These are phyloP conservation scores for Penstemon barbatus DNA, from an alignment of 257 asterid genomes.

Conservation along the genomic window DNA sequence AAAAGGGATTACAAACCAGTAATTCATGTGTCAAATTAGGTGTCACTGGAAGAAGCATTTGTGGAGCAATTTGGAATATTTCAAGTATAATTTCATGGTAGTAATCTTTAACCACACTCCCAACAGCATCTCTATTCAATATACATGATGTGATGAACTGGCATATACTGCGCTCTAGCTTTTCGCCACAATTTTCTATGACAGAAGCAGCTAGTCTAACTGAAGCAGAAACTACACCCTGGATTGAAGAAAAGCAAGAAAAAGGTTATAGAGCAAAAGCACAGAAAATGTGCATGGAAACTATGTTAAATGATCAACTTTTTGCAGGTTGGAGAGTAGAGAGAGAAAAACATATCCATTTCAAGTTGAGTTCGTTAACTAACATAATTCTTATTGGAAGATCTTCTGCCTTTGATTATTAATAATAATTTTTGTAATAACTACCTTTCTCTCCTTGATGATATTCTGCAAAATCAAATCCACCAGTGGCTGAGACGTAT, in stretches of 20 bases:
- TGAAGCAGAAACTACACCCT: slow-evolving; percentile 63
- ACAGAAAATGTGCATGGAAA: slow-evolving; percentile 1
- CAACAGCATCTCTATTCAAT: slow-evolving; percentile 57
- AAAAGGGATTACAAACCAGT: slow-evolving; percentile 53
- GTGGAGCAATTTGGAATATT: slow-evolving; percentile 71
- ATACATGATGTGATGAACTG: slow-evolving; percentile 78
- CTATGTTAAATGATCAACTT: background rate
- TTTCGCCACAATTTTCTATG: slow-evolving; percentile 54
- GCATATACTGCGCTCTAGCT: slow-evolving; percentile 49
- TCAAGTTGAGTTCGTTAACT: background rate
- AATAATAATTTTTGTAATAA: background rate
- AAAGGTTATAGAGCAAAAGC: slow-evolving; percentile 17
- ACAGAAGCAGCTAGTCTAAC: slow-evolving; percentile 68
- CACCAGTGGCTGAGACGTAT: slow-evolving; percentile 53
- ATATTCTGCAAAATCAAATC: slow-evolving; percentile 76
- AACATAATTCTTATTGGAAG: slow-evolving; percentile 4
- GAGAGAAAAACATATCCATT: background rate
- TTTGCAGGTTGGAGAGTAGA: slow-evolving; percentile 7
- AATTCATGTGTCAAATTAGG: slow-evolving; percentile 74
- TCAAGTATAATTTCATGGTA: slow-evolving; percentile 74
- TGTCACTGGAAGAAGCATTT: slow-evolving; percentile 68
- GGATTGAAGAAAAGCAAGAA: slow-evolving; percentile 37
- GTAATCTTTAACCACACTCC: slow-evolving; percentile 67
- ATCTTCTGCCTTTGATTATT: slow-evolving; percentile 7
- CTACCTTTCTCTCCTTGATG: slow-evolving; percentile 65